Percentiles rank a stretch among this genome's conserved stretches.
phyloP scores from a whole-genome alignment of 208 protist species.

The Trypanosoma cruzi region DNA sequence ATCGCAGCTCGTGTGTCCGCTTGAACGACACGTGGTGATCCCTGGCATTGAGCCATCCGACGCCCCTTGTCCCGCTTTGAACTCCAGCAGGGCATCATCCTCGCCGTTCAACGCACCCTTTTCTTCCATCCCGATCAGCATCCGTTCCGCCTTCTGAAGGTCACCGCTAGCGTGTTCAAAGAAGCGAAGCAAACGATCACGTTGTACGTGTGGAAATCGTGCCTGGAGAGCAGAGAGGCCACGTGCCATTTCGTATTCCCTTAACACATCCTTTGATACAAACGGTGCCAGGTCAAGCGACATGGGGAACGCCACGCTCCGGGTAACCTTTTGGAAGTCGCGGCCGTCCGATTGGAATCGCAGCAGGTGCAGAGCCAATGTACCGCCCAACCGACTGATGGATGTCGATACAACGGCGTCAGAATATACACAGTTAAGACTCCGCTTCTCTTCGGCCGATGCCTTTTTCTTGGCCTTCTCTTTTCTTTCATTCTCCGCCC shows the following conservation, averaged over 20 bases:
- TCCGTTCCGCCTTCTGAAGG: constrained; percentile 29
- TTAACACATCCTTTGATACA: constrained; percentile 42
- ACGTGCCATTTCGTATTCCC: constrained; percentile 38
- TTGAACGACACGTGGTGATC: neutral
- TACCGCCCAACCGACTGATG: constrained; percentile 66
- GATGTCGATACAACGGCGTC: constrained; percentile 65
- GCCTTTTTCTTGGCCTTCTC: constrained; percentile 28
- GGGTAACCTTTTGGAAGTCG: constrained; percentile 67
- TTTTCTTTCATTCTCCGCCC: constrained; percentile 32
- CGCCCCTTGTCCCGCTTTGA: neutral
- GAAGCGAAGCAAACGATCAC: constrained; percentile 23
- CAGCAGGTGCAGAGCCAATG: constrained; percentile 76
- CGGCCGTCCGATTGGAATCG: constrained; percentile 77
- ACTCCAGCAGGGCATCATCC: neutral
- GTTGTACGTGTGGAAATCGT: constrained; percentile 40
- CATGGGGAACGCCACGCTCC: constrained; percentile 54
- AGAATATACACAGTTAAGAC: constrained; percentile 67
- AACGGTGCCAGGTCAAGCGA: constrained; percentile 62
- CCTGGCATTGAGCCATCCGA: neutral
- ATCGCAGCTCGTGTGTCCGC: neutral
- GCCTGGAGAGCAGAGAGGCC: constrained; percentile 33
- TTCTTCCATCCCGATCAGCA: constrained; percentile 17
- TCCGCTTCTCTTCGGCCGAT: constrained; percentile 36
- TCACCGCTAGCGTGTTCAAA: constrained; percentile 27
- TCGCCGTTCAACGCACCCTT: neutral